phyloP scores from a whole-genome alignment of 2,329 filamentous ascomycete species.

The Clarireedia homoeocarpa region DNA sequence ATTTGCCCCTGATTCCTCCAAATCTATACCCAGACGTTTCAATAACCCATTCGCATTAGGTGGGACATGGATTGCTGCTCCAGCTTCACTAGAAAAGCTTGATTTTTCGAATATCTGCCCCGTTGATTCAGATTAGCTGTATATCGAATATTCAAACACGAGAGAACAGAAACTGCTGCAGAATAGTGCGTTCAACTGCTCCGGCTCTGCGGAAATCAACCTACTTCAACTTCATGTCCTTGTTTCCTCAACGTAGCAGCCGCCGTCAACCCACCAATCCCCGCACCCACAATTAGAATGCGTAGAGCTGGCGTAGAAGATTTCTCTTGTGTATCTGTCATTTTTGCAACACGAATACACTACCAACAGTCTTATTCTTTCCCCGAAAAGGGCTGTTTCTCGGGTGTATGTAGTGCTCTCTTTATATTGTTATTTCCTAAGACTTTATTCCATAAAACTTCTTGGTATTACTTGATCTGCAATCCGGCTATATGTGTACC shows the following conservation, averaged over 20 bases:
- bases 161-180: not conserved
- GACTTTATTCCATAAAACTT: no score
- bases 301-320: not conserved
- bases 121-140: no score
- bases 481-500: no score
- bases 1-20: constrained; percentile 32
- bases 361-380: no score
- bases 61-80: constrained; percentile 54
- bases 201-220: not conserved
- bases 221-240: constrained; percentile 29
- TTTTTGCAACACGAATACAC: no score
- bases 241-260: constrained; percentile 54
- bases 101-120: constrained; percentile 47
- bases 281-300: constrained; percentile 46
- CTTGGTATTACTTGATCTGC: no score
- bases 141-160: no score
- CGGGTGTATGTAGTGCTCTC: no score
- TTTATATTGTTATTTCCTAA: no score
- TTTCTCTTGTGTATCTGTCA: not conserved
- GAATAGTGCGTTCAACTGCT: not conserved
- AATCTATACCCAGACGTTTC: constrained; percentile 35
- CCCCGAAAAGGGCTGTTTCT: no score
- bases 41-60: constrained; percentile 55
- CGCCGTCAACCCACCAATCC: constrained; percentile 53
- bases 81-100: constrained; percentile 45